Conservation (phyloP, 805 yeast species). For the Metschnikowia hibisci region DNA sequence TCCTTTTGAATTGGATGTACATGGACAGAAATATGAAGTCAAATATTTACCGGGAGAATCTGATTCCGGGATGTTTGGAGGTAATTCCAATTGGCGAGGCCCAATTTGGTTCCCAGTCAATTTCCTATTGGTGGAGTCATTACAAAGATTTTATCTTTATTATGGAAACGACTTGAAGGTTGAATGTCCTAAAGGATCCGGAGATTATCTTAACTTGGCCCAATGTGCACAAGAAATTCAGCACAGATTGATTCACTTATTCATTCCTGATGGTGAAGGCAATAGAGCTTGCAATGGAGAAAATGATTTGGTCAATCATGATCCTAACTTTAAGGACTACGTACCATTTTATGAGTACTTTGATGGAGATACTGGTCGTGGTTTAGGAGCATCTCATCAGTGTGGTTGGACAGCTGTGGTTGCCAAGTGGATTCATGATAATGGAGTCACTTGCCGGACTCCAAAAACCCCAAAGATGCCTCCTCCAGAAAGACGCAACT, state of each 20-base stretch:
- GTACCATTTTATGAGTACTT: constrained; percentile 83
- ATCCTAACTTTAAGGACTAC: constrained; percentile 68
- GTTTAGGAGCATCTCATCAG: constrained; percentile 90
- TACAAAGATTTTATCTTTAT: constrained; percentile 82
- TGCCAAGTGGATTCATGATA: constrained; percentile 87
- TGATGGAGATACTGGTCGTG: constrained; percentile 93
- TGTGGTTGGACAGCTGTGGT: constrained; percentile 96
- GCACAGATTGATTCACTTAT: constrained; percentile 76
- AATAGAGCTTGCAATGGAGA: constrained; percentile 79
- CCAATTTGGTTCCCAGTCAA: constrained; percentile 97
- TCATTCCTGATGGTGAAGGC: constrained; percentile 62
- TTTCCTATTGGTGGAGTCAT: constrained; percentile 77
- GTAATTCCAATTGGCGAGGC: constrained; percentile 96
- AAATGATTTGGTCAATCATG: constrained; percentile 48
- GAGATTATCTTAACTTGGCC: constrained; percentile 69
- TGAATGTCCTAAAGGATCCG: constrained; percentile 85
- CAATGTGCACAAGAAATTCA: constrained; percentile 89
- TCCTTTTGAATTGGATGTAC: constrained; percentile 80
- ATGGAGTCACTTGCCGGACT: constrained; percentile 64
- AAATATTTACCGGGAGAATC: constrained; percentile 84
- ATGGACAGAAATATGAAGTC: constrained; percentile 68
- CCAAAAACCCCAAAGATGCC: constrained; percentile 31
- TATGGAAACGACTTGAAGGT: constrained; percentile 83
- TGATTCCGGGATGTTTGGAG: constrained; percentile 92
- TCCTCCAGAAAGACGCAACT: constrained; percentile 22